Base-by-base conservation (phyloP, 202 grass and related monocot genomes). In the Bolboschoenoplectus hybrid region DNA sequence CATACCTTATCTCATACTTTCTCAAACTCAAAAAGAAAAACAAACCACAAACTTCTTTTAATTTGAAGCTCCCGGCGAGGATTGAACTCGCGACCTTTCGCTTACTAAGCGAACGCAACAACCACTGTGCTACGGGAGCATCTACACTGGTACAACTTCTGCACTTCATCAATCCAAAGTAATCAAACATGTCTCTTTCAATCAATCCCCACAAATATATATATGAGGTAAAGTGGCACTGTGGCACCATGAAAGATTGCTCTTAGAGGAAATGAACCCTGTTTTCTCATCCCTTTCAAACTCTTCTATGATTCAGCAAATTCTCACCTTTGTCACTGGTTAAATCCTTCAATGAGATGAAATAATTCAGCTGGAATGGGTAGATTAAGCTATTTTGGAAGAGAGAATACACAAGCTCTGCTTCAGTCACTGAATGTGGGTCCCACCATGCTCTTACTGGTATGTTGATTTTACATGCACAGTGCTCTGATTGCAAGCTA, bases 71-170 rank as follows among this genome's bases (percentile, higher is more conserved):
- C 41, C 67, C 67, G 67, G 67, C 67, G 67, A 71, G 67, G 67
- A 71, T 71, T 71, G 67, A 71, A 71, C 67, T 71, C 67, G 40
- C 67, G 67, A 71, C 67, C 67, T 71, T 46, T 71, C 43, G 67
- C 67, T 71, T 71, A 71, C 67, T 71, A 71, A 46, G 67, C 67
- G 43, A 71, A 71, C 67, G 16, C 67, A 71, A 71, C 67, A 71
- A 69, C 66, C 66, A 69, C 66, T 69, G 66, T 69, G 66, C 66
- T 69, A 69, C 65, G 66, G 66, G 38, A 69, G 66, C 66, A 69
- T 7, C 66, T 40, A 17, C 66, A 69, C 39, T 69, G 13, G 5
- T 41, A 6, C 12, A 41, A 5, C 13, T 69, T 26, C 5, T 43
- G 36, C 66, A 17, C 36, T 69, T 43, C 66, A 43, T 41, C 36